Conservation (phyloP, 2,329 filamentous ascomycete species). For the Sclerotinia subarctica region DNA sequence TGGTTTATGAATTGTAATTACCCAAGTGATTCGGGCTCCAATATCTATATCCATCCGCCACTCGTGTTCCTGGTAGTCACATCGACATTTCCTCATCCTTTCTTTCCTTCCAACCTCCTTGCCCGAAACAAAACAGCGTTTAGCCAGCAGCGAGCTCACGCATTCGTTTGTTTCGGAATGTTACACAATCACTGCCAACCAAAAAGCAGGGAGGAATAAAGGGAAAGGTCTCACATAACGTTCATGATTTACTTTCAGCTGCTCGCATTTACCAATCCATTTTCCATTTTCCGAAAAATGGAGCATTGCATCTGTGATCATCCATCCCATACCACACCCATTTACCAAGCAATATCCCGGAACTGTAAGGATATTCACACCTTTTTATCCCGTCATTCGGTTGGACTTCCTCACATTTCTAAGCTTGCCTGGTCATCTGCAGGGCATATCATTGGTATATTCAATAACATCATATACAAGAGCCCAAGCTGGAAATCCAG, state of each 20-base stretch:
- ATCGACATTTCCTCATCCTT: no score
- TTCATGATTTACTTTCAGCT: neutral
- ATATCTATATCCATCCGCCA: neutral
- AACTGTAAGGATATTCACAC: neutral
- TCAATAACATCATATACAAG: neutral
- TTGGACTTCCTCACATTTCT: neutral
- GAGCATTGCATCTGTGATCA: neutral
- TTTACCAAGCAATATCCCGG: neutral
- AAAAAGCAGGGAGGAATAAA: neutral
- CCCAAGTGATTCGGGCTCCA: no score
- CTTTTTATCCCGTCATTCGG: neutral
- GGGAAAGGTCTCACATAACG: conserved; percentile 1
- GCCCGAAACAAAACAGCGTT: neutral
- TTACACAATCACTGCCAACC: neutral
- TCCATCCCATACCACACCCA: neutral
- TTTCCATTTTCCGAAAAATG: neutral
- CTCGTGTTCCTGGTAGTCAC: neutral
- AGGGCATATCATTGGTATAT: neutral
- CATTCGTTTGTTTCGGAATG: neutral
- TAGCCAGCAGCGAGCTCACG: neutral
- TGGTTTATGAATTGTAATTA: no score
- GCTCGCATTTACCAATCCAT: neutral
- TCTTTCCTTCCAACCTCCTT: neutral
- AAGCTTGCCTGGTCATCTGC: neutral
- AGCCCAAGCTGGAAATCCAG: neutral